Conservation (phyloP, 345 rosid genomes). For the Eucalyptus globulus region DNA sequence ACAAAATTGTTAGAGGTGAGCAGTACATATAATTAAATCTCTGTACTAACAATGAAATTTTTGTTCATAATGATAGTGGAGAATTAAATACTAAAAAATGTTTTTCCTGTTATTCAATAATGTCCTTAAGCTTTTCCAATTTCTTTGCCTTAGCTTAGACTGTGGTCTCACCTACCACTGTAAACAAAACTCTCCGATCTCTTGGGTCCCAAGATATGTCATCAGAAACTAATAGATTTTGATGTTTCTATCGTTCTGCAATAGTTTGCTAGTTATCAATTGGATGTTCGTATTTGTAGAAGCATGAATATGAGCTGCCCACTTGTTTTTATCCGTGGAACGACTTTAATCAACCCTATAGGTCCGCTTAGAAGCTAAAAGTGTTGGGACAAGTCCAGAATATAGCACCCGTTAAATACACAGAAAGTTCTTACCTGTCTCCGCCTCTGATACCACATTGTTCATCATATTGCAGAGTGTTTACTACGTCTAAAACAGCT, state of each 20-base stretch:
- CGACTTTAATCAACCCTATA: too few relatives aligned
- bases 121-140: neutral
- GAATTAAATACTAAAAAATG: neutral
- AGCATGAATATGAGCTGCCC: neutral
- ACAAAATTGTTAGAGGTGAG: neutral
- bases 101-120: neutral
- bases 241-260: neutral
- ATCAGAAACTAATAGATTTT: neutral
- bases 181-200: neutral
- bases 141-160: neutral
- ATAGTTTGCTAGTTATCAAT: neutral
- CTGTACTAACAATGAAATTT: neutral
- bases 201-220: neutral
- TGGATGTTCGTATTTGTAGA: neutral
- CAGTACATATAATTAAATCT: neutral
- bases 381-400: too few relatives aligned
- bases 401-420: too few relatives aligned
- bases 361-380: too few relatives aligned
- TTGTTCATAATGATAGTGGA: too few relatives aligned
- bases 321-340: too few relatives aligned
- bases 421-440: too few relatives aligned
- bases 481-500: too few relatives aligned
- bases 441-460: too few relatives aligned
- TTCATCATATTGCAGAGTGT: too few relatives aligned
- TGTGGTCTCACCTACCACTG: neutral